Evolutionary conservation across 83 land plant genomes (phyloP).

Genomic region (Picea abies): DNA sequence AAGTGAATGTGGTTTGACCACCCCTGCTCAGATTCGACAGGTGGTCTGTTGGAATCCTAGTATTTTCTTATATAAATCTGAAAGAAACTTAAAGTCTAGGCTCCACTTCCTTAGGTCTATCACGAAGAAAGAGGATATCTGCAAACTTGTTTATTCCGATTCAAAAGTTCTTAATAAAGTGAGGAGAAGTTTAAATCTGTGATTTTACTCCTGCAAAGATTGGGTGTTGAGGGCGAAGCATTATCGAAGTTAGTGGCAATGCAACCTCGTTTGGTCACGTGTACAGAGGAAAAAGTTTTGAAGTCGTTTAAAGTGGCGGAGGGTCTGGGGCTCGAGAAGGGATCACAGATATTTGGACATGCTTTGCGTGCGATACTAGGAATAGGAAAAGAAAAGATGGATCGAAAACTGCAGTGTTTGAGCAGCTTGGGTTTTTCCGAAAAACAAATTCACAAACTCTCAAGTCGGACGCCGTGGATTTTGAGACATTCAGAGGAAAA

Average conservation of each 20-base stretch:
- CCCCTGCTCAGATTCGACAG: background rate
- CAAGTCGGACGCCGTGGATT: background rate
- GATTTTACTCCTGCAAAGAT: too few species aligned
- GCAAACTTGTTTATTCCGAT: background rate
- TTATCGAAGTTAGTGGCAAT: too few species aligned
- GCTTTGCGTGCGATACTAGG: background rate
- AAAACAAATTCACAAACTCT: background rate
- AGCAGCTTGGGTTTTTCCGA: too few species aligned
- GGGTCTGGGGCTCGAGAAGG: background rate
- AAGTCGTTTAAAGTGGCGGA: background rate
- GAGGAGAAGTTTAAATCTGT: background rate
- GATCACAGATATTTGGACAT: background rate
- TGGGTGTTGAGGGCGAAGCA: too few species aligned
- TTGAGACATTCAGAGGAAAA: constrained; percentile 17
- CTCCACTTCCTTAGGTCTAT: too few species aligned
- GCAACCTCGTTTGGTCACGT: too few species aligned
- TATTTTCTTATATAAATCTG: background rate
- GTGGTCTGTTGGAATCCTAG: background rate
- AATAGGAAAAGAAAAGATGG: background rate
- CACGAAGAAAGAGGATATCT: background rate
- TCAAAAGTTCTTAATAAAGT: background rate
- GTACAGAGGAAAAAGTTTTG: background rate
- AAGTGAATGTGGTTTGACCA: background rate
- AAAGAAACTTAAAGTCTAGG: too few species aligned
- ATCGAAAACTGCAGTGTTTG: too few species aligned